Base-by-base conservation (phyloP, 1,139 yeast species). In the Zygosaccharomyces sapae region DNA sequence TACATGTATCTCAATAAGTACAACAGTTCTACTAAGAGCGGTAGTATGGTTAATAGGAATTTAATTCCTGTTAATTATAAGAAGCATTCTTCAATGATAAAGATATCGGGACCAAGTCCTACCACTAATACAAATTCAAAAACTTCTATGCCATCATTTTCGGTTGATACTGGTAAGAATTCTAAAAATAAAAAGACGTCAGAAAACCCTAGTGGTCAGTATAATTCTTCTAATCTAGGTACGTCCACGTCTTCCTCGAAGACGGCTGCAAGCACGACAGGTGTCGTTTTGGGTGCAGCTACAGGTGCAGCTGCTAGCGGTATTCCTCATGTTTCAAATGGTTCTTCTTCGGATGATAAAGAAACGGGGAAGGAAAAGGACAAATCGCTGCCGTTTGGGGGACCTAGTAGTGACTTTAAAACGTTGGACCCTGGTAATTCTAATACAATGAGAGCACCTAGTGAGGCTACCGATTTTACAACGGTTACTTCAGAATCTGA, bases 51-150 rank as follows among this genome's bases (percentile, higher is more conserved):
- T 10, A 66, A 66, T 41, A 65, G 57, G 46, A 66, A 61, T 45
- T 67, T 84, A 54, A 68, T 74, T 1, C 89, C 92, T 0, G 83
- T 87, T n/a, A 84, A 81, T 40, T 89, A 86, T 65, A 76, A 75
- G 44, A 81, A 83, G 45, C 96, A 89, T 65, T 86, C 92, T 3
- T 77, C 90, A 2, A 78, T 86, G 69, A 67, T 38, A 1, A 61
- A 59, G 41, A 38, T 38, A 16, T 38, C 41, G 10, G 53, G 48
- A 3, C 44, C 48, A 8, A 45, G 44, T 30, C 46, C 50, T 12
- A 24, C 46, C 24, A 47, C 41, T 13, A 54, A 48, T n/a, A 48
- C 40, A 18, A 54, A 51, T 29, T 44, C 45, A 19, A 58, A 54
- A 16, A 44, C 22, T 42, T 48, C 51, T 0, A 51, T 57, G 24